phyloP scores from a whole-genome alignment of 2,329 filamentous ascomycete species.

The Magnaporthales sp. region DNA sequence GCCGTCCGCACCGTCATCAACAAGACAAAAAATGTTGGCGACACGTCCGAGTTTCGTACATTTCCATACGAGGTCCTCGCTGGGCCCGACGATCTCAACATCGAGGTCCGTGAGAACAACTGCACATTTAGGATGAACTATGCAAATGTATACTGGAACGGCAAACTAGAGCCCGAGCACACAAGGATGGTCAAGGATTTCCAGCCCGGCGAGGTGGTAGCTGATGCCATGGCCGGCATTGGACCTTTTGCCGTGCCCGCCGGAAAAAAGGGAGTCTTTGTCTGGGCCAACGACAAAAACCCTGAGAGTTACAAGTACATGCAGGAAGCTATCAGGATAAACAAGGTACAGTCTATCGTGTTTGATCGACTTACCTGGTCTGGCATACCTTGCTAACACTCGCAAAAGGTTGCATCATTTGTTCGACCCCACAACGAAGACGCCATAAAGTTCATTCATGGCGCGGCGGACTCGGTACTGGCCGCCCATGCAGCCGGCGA shows the following conservation, averaged over 20 bases:
- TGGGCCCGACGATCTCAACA: constrained; percentile 73
- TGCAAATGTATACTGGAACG: constrained; percentile 97
- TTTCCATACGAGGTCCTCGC: constrained; percentile 87
- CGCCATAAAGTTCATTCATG: constrained; percentile 70
- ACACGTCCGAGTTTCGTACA: constrained; percentile 78
- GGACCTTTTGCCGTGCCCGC: constrained; percentile 91
- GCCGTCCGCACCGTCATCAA: constrained; percentile 85
- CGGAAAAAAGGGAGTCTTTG: constrained; percentile 81
- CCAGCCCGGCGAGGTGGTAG: constrained; percentile 77
- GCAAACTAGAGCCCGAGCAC: constrained; percentile 82
- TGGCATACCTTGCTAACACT: constrained; percentile 34
- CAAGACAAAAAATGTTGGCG: constrained; percentile 83
- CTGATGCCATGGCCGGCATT: constrained; percentile 95
- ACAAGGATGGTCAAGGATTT: constrained; percentile 69
- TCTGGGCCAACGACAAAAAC: constrained; percentile 96
- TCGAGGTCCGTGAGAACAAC: constrained; percentile 70
- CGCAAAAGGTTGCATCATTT: constrained; percentile 29
- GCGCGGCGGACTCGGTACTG: constrained; percentile 54
- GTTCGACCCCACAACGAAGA: constrained; percentile 77
- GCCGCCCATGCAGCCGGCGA: constrained; percentile 40
- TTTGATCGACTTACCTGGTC: neutral
- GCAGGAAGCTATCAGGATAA: constrained; percentile 58
- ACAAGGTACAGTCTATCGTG: constrained; percentile 55
- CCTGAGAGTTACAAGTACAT: constrained; percentile 76
- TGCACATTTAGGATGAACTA: constrained; percentile 94